These are phyloP conservation scores for Penicillium malachiteum DNA, from an alignment of 495 filamentous ascomycete genomes.

Conservation along the genomic window DNA sequence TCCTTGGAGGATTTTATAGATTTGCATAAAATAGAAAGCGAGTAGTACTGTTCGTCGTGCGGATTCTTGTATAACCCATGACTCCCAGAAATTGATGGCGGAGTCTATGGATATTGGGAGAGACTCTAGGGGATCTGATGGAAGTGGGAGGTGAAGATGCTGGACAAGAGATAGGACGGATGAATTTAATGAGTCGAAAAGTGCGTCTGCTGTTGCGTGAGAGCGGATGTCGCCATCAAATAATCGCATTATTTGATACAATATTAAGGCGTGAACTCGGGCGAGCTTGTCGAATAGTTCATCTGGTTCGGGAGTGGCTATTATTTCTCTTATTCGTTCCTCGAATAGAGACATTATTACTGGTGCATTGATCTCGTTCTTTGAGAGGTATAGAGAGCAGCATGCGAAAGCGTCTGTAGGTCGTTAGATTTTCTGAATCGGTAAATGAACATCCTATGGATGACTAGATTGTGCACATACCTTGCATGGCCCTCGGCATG, in stretches of 20 bases:
- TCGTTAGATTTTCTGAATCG: constrained; percentile 1
- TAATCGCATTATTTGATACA: constrained; percentile 49
- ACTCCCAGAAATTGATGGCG: constrained; percentile 39
- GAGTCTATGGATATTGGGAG: constrained; percentile 20
- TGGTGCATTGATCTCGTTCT: constrained; percentile 41
- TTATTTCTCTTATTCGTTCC: constrained; percentile 34
- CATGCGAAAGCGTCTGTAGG: constrained; percentile 45
- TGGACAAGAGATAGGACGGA: constrained; percentile 18
- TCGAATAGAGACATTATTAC: constrained; percentile 45
- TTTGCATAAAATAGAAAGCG: constrained; percentile 37
- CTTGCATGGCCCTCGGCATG: constrained; percentile 51
- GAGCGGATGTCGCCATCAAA: constrained; percentile 57
- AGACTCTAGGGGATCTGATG: constrained; percentile 3
- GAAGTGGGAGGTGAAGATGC: constrained; percentile 20
- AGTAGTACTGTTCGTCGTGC: constrained; percentile 46
- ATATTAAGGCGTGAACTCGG: constrained; percentile 33
- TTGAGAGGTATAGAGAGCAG: constrained; percentile 50
- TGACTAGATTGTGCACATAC: constrained; percentile 20
- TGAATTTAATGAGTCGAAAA: constrained; percentile 41
- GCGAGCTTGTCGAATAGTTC: constrained; percentile 27
- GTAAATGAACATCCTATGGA: not conserved
- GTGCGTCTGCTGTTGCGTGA: constrained; percentile 43
- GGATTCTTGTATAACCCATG: constrained; percentile 49
- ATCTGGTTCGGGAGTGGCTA: constrained; percentile 31
- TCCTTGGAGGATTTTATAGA: constrained; percentile 36